Base-by-base conservation (phyloP, 2,329 filamentous ascomycete genomes). In the Nigrograna mackinnonii region DNA sequence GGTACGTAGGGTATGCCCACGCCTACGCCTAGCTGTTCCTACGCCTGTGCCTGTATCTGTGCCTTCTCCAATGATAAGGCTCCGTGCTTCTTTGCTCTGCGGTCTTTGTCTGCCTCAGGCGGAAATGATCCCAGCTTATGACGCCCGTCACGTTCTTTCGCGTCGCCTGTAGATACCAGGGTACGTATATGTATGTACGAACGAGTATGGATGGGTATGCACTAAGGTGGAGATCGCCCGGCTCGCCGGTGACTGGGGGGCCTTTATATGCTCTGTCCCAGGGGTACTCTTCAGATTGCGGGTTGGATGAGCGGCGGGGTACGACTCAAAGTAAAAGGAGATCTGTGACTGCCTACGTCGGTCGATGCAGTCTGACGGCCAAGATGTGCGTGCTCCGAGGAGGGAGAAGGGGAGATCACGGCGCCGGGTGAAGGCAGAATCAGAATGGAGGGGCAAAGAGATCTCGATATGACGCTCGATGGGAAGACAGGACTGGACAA, bases 121-220 rank as follows among this genome's bases (percentile, higher is more conserved):
- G n/a, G n/a, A n/a, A n/a, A n/a, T n/a, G n/a, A n/a, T 9, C 9
- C 14, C 14, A 11, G 35, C 16, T 28, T 18, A 44, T 63, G 59
- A 63, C 58, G 60, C 55, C 42, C 48, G 39, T 47, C 36, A 49
- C 36, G 46, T 34, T 45, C 33, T 52, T 41, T 53, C 42, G 53
- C 44, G 47, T 54, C 45, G 45, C 30, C 46, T 43, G 52, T 46
- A n/a, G n/a, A n/a, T n/a, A n/a, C n/a, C n/a, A n/a, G n/a, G n/a
- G n/a, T n/a, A n/a, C n/a, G n/a, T n/a, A n/a, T n/a, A n/a, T n/a
- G n/a, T n/a, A n/a, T n/a, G n/a, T n/a, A n/a, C n/a, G n/a, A n/a
- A n/a, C n/a, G n/a, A n/a, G n/a, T n/a, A n/a, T n/a, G n/a, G n/a
- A n/a, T n/a, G n/a, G n/a, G n/a, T n/a, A n/a, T n/a, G n/a, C 50